Evolutionary conservation across 2,329 filamentous ascomycete species (phyloP), one percentile per base, ranked within the genome.

Genomic region (Aspergillus sp.): DNA sequence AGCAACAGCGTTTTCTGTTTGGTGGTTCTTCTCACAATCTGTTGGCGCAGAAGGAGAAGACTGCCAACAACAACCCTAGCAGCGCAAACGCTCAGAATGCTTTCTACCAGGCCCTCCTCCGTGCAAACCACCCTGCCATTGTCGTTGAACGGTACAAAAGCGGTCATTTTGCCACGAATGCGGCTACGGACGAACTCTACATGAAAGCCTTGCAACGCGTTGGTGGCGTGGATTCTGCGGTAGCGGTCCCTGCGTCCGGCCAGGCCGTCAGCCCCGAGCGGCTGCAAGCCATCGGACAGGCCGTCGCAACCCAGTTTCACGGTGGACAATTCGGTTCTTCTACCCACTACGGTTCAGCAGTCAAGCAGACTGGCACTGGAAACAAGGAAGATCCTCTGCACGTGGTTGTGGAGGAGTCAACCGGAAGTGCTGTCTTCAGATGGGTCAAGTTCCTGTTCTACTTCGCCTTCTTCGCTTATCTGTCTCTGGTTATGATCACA

Each of bases 121-220:
- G 90, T 73, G 92, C 94, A 54, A 95, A 96, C 71, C 93, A 97
- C 90, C 91, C 94, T 17, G 89, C 92, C 54, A 96, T 99, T 64
- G 82, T 99, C 59, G 85, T 97, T 61, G 92, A 98, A 77, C 85
- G 95, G 70, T 95, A 96, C 76, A 88, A 92, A 73, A 92, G 90
- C 15, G 90, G 90, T 63, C 87, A 89, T 58, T 99, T 93, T 74
- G 93, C 93, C 10, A 87, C 86, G 19, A 97, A 94, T 73, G 75
- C 87, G 15, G 85, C 86, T 11, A 89, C 89, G n/a, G 91, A 96
- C 59, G 84, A 88, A 50, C 85, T 89, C 23, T 98, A 96, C 75
- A 82, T 88, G 54, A 89, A 88, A 71, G 92, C 95, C 21, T 77
- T 97, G 36, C 82, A 87, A 64, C 79, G 80, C 63, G 76, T 86